A percentile compares a stretch with the other conserved stretches of the same genome.
phyloP scores from a whole-genome alignment of 202 grass and related monocot species.

The Zizania palustris region DNA sequence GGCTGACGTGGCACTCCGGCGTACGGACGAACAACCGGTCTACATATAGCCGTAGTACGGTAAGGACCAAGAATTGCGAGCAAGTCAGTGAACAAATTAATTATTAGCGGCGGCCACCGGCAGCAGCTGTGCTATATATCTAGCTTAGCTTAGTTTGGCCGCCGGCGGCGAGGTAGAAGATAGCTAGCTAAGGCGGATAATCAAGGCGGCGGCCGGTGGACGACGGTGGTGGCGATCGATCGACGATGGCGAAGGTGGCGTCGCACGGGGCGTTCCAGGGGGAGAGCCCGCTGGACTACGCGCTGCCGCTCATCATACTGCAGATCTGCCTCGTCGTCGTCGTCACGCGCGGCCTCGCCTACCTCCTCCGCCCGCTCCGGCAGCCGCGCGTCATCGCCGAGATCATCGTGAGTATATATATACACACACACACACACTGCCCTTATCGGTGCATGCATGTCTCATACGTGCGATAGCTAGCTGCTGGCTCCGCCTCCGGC shows the following conservation, averaged over 20 bases:
- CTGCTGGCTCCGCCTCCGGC: background rate
- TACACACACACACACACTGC: no score
- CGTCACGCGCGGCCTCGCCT: slow-evolving; percentile 62
- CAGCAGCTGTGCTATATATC: no score
- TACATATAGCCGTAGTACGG: no score
- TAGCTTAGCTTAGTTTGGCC: no score
- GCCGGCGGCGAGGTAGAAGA: no score
- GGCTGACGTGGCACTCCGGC: no score
- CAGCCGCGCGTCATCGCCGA: slow-evolving; percentile 73
- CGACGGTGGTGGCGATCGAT: no score
- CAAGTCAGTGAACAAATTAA: no score
- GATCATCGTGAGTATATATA: slow-evolving; percentile 77
- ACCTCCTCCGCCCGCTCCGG: slow-evolving; percentile 64
- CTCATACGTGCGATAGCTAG: background rate
- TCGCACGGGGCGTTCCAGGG: slow-evolving; percentile 70
- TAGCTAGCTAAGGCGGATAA: no score
- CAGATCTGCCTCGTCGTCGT: slow-evolving; percentile 81
- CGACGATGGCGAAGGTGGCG: slow-evolving; percentile 51
- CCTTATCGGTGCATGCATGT: background rate
- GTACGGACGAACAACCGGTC: no score
- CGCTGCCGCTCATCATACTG: slow-evolving; percentile 59
- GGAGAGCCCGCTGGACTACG: slow-evolving; percentile 61
- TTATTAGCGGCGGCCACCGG: no score
- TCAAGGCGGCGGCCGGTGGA: background rate
- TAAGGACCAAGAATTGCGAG: no score